Base-by-base conservation (phyloP, 2,329 filamentous ascomycete species). In the Stemphylium vesicarium region DNA sequence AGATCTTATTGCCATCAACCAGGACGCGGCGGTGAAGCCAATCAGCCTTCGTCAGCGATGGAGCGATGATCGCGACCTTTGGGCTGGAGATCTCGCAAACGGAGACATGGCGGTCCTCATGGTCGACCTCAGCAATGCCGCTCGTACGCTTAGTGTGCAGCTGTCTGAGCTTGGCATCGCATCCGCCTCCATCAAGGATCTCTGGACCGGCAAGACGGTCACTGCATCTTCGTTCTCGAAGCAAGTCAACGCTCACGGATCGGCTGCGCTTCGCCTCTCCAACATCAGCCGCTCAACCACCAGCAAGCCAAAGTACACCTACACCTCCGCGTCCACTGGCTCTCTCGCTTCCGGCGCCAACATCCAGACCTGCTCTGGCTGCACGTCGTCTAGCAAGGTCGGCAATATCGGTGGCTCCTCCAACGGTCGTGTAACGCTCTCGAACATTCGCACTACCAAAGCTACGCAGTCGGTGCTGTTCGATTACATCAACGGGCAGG, bases 11-110 rank as follows among this genome's bases (percentile, higher is more conserved):
- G 55, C 60, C 4, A 63, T 65, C 33, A 65, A 63, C 38, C 60
- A 65, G 35, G 62, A 65, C 32, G 56, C 60, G 12, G 58, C 56
- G 1, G 62, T 65, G 35, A 65, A 65, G 45, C 62, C 62, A 4
- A 52, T 64, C 18, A 62, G 49, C 1, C 59, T 65, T 4, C 50
- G 50, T n/a, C 62, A 65, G 35, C 60, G 62, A 55, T 65, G 60
- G 62, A 57, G 52, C 1, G 50, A 41, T 0, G 58, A 64, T 15
- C 59, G 60, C 12, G 60, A 65, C 37, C 56, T 64, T 5, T 65
- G 60, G 62, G 54, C 50, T 10, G 62, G 62, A 22, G 59, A 65
- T 35, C 58, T 65, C 4, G 60, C 62, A 8, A 64, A 65, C 18
- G 58, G 62, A 16, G 62, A 65, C 37, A 47, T 64, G 12, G 62